Evolutionary conservation across 2,329 filamentous ascomycete genomes (phyloP).

Genomic region (Colletotrichum siamense): DNA sequence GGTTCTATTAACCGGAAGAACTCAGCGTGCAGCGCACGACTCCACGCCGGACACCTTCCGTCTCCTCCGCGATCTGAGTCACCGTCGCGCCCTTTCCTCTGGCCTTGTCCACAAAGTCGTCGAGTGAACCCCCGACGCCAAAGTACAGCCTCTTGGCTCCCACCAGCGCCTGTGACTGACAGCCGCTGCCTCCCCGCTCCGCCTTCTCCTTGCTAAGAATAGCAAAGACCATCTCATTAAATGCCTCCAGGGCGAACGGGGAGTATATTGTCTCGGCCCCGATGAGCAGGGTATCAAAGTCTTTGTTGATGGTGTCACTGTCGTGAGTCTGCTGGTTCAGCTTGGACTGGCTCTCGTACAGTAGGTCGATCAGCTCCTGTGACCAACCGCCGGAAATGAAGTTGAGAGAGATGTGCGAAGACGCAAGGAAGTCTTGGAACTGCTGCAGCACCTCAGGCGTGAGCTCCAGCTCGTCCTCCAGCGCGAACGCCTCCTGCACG

Average conservation of each 20-base stretch:
- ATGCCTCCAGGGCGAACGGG: constrained; percentile 71
- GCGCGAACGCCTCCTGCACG: constrained; percentile 51
- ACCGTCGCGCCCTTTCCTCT: constrained; percentile 53
- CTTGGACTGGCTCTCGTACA: constrained; percentile 43
- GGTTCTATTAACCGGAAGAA: constrained; percentile 10
- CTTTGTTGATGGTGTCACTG: background rate
- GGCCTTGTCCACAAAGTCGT: constrained; percentile 70
- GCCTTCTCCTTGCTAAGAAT: constrained; percentile 57
- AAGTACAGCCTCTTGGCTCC: constrained; percentile 85
- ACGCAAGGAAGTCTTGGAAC: constrained; percentile 61
- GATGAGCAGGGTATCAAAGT: constrained; percentile 59
- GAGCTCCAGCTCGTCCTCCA: constrained; percentile 69
- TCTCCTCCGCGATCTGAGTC: constrained; percentile 60
- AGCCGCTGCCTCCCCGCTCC: constrained; percentile 22
- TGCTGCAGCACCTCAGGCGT: constrained; percentile 60
- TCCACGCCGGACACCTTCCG: constrained; percentile 65
- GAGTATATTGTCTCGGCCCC: constrained; percentile 87
- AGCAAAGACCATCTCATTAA: constrained; percentile 69
- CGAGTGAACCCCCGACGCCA: constrained; percentile 81
- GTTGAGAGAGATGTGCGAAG: constrained; percentile 59
- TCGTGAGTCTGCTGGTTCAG: background rate
- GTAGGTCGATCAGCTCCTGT: constrained; percentile 63
- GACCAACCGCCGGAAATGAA: constrained; percentile 82
- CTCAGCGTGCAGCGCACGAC: constrained; percentile 58
- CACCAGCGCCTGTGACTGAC: constrained; percentile 56